Evolutionary conservation across 148 eudicot species (phyloP), one percentile per base, ranked within the genome.

Genomic region (Fagopyrum homotropicum): DNA sequence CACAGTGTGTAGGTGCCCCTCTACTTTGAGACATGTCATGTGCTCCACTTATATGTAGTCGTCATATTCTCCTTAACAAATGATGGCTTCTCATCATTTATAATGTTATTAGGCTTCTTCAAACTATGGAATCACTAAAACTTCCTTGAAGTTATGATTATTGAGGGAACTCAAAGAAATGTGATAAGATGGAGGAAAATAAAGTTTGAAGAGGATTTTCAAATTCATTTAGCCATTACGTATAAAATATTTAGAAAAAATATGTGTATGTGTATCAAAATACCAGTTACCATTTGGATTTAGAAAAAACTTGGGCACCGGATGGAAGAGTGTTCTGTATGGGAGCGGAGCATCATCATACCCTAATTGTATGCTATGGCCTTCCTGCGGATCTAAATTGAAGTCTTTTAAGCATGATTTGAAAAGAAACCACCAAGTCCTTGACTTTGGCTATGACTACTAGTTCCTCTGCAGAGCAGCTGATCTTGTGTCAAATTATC

Each of bases 381-480:
- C 71, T 66, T 63, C 35, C 47, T 35, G 40, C 9, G 40, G 30
- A 66, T 14, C 71, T 66, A 40, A 35, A 15, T 15, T 7, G n/a
- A 5, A 43, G 19, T 43, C n/a, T 66, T 66, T 15, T 14, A 66
- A 12, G 46, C 71, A 66, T 66, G 47, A 19, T 12, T 66, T 66
- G 47, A 29, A 64, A 40, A 8, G 46, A 66, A 66, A 66, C 71
- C 71, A 40, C 47, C 10, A 40, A 66, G 71, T 66, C 19, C 19
- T 66, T 66, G 71, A 66, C 71, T 29, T 72, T 50, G 30, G 64
- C 59, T 75, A n/a, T 69, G 60, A 51, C 68, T 81, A 68, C 85
- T 84, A 95, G 99, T 92, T 95, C 80, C 96, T 95, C 80, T 87
- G 97, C 91, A 88, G 99, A 83, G 97, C 91, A 73, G 96, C 93